Evolutionary conservation across 2,329 filamentous ascomycete genomes (phyloP).

Genomic region (Cordyceps pruinosa): DNA sequence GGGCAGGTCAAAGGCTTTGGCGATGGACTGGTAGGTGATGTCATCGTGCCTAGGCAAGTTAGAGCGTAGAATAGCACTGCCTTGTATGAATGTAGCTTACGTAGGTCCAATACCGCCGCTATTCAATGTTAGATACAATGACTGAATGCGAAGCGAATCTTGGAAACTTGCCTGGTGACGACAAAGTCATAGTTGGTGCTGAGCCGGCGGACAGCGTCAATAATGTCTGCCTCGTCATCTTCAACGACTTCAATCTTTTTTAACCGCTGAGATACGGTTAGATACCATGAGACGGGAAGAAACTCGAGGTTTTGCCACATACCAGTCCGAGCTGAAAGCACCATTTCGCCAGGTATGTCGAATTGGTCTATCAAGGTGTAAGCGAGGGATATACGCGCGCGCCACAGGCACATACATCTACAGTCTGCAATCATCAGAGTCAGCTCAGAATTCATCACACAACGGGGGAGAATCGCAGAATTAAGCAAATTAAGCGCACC

Average conservation of each 20-base stretch:
- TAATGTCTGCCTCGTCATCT: constrained; percentile 84
- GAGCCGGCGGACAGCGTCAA: constrained; percentile 83
- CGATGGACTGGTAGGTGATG: constrained; percentile 92
- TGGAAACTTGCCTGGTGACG: constrained; percentile 58
- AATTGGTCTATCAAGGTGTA: constrained; percentile 48
- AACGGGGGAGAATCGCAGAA: no score
- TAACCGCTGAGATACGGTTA: constrained; percentile 45
- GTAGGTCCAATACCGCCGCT: constrained; percentile 92
- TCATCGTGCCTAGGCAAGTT: constrained; percentile 70
- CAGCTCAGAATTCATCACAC: constrained; percentile 1
- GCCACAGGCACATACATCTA: constrained; percentile 31
- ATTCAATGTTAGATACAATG: background rate
- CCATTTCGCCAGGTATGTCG: constrained; percentile 57
- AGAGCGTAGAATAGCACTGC: background rate
- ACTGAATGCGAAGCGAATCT: background rate
- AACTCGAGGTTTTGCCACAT: background rate
- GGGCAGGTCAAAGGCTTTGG: constrained; percentile 74
- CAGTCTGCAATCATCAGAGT: constrained; percentile 22
- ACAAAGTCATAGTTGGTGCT: constrained; percentile 87
- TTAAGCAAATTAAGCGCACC: constrained; percentile 34
- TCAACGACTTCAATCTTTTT: constrained; percentile 89
- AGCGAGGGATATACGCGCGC: constrained; percentile 14
- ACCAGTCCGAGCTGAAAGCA: constrained; percentile 23
- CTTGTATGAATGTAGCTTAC: constrained; percentile 41
- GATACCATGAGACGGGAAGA: background rate